Conservation (phyloP, 2,329 filamentous ascomycete species). For the Paecilomyces sp. region DNA sequence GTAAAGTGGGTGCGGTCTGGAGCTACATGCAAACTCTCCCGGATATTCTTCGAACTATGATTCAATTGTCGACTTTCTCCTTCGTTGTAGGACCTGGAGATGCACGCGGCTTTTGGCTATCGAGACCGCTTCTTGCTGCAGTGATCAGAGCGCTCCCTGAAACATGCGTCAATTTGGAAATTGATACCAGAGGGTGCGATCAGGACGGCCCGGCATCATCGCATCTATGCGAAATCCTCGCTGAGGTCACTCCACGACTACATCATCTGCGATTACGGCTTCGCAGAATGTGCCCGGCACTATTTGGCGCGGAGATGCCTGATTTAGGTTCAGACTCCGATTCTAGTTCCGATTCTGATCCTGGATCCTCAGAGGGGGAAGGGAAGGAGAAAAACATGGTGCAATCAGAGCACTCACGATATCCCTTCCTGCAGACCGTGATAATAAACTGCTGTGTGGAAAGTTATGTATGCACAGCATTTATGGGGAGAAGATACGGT, state of each 20-base stretch:
- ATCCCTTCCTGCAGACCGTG: not conserved
- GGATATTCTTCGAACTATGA: not conserved
- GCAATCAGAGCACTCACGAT: not conserved
- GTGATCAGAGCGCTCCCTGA: not conserved
- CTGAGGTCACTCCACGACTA: not conserved
- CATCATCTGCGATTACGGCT: not conserved
- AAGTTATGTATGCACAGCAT: not conserved
- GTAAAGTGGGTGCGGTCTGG: not conserved
- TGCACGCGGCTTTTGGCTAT: not conserved
- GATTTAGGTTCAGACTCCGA: not conserved
- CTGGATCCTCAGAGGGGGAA: too few relatives aligned
- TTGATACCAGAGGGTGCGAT: not conserved
- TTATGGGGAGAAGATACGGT: not conserved
- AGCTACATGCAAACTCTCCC: not conserved
- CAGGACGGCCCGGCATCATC: not conserved
- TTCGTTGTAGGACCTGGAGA: not conserved
- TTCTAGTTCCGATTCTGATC: too few relatives aligned
- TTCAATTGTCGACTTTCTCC: not conserved
- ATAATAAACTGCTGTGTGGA: not conserved
- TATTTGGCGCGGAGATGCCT: not conserved
- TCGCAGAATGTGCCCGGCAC: not conserved
- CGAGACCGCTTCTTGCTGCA: not conserved
- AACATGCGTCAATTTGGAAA: not conserved
- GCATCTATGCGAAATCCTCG: not conserved
- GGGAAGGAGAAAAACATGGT: not conserved